Conservation (phyloP, 805 yeast genomes). For the Myxozyma sirexii region DNA sequence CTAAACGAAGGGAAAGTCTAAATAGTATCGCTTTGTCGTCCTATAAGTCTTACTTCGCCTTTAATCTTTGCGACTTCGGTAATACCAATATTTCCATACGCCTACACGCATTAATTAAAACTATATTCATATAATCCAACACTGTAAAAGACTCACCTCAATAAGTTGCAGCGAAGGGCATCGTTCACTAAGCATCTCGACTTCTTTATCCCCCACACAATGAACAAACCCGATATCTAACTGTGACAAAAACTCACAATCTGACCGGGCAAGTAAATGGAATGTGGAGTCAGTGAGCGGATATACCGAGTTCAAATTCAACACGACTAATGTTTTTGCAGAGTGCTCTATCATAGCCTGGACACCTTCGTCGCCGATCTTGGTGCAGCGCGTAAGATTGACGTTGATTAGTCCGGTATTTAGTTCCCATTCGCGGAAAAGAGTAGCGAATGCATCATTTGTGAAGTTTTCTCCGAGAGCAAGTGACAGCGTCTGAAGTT, state of each 20-base stretch:
- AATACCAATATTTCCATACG: constrained; percentile 56
- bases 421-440: constrained; percentile 59
- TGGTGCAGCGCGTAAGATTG: constrained; percentile 65
- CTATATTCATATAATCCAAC: not conserved
- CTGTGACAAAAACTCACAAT: constrained; percentile 63
- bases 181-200: constrained; percentile 58
- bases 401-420: constrained; percentile 60
- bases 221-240: constrained; percentile 82
- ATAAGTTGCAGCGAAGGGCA: constrained; percentile 66
- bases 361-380: constrained; percentile 64
- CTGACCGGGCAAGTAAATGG: constrained; percentile 35
- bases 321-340: constrained; percentile 62
- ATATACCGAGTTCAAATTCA: constrained; percentile 75
- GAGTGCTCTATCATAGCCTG: constrained; percentile 65
- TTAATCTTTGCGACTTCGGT: constrained; percentile 57
- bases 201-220: constrained; percentile 66
- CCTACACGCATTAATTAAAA: constrained; percentile 4
- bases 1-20: no score
- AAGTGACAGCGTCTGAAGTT: constrained; percentile 61
- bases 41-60: constrained; percentile 63
- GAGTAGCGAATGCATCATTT: constrained; percentile 61
- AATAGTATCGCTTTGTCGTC: constrained; percentile 64
- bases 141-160: constrained; percentile 60
- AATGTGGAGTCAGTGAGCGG: constrained; percentile 50
- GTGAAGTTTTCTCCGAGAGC: constrained; percentile 65